These are phyloP conservation scores for Colletotrichum coccodes DNA, from an alignment of 2,329 filamentous ascomycete genomes.

Conservation along the genomic window DNA sequence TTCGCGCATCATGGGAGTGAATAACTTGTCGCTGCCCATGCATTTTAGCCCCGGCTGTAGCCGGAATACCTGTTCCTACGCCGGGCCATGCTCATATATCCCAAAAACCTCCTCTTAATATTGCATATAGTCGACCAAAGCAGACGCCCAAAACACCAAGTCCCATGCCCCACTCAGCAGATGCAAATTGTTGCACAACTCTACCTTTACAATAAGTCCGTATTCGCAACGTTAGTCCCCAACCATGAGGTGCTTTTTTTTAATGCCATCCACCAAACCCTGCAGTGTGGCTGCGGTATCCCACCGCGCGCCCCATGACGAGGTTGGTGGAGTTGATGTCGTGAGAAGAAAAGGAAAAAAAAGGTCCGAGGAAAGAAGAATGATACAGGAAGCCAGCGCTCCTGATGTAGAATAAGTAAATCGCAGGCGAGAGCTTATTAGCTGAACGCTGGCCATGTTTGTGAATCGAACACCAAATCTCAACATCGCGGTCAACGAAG, in stretches of 20 bases:
- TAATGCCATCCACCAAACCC: background rate
- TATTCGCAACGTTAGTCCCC: background rate
- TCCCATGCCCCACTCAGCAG: slow-evolving; percentile 22
- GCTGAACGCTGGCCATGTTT: background rate
- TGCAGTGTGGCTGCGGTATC: slow-evolving; percentile 8
- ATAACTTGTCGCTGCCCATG: background rate
- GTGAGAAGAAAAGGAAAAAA: background rate
- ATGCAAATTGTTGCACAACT: slow-evolving; percentile 11
- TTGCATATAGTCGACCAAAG: background rate
- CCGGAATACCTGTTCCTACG: background rate
- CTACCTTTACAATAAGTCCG: slow-evolving; percentile 8
- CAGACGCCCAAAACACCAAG: slow-evolving; percentile 16
- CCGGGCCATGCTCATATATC: slow-evolving; percentile 15
- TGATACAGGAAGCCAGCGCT: slow-evolving; percentile 1
- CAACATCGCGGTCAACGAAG: slow-evolving; percentile 13
- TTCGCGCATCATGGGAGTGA: background rate
- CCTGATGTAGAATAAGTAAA: background rate
- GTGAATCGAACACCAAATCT: background rate
- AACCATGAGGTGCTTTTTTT: background rate
- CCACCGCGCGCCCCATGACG: slow-evolving; percentile 1
- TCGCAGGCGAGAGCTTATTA: background rate
- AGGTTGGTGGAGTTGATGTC: slow-evolving; percentile 1
- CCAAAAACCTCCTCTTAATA: slow-evolving; percentile 20
- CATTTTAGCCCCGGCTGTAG: slow-evolving; percentile 19
- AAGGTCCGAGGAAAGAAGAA: background rate